phyloP scores from a whole-genome alignment of 1,284 basidiomycete genomes.

The Phellopilus nigrolimitatus region DNA sequence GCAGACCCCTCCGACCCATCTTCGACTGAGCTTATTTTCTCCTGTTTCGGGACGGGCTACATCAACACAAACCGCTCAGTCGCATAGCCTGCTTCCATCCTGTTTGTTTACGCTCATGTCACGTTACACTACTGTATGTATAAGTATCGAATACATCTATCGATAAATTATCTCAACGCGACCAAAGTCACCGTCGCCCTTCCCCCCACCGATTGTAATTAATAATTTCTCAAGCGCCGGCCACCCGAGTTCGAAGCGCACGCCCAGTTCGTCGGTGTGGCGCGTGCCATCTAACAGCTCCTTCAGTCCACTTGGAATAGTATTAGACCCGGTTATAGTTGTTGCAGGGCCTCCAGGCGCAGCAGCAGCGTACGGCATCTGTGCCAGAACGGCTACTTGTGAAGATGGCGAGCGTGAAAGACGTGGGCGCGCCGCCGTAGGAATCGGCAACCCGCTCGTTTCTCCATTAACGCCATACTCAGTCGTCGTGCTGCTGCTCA shows the following conservation, averaged over 20 bases:
- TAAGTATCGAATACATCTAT: constrained; percentile 22
- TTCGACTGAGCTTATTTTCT: constrained; percentile 59
- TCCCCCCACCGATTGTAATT: constrained; percentile 53
- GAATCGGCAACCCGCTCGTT: constrained; percentile 22
- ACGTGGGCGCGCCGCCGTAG: constrained; percentile 43
- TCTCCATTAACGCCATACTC: background rate
- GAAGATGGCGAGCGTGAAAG: constrained; percentile 40
- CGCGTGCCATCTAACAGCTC: constrained; percentile 79
- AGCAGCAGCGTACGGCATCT: constrained; percentile 21
- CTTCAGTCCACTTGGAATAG: constrained; percentile 55
- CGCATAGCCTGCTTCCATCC: constrained; percentile 40
- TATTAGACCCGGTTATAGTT: constrained; percentile 15
- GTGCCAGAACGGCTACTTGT: constrained; percentile 29
- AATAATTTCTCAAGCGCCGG: constrained; percentile 76
- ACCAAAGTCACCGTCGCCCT: constrained; percentile 44
- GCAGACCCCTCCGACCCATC: constrained; percentile 45
- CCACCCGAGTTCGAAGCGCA: constrained; percentile 81
- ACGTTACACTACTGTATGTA: background rate
- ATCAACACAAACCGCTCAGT: constrained; percentile 72
- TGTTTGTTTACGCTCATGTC: background rate
- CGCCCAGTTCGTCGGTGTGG: constrained; percentile 88
- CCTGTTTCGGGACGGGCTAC: constrained; percentile 77
- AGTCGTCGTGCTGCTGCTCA: constrained; percentile 1
- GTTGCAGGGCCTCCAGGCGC: constrained; percentile 10
- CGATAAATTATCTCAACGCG: constrained; percentile 48